A percentile compares a stretch with the other conserved stretches of the same genome.
Conservation (phyloP, 345 rosid genomes). For the Euphorbia tirucalli region DNA sequence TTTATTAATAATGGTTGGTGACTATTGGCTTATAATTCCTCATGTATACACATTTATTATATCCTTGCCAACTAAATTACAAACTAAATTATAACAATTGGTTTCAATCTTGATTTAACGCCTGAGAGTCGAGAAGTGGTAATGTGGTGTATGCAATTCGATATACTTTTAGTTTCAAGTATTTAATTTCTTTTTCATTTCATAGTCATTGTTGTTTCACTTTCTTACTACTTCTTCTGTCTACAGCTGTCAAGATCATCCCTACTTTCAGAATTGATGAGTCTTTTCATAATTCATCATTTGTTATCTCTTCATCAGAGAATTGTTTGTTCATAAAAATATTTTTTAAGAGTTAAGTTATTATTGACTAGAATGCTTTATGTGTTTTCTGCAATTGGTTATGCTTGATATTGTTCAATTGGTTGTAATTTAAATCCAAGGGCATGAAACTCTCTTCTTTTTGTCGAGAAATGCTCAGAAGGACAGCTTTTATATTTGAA, state of each 20-base stretch:
- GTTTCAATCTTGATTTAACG: constrained; percentile 81
- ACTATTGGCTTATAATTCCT: too few species aligned
- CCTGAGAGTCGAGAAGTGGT: constrained; percentile 90
- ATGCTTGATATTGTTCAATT: background rate
- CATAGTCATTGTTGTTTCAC: background rate
- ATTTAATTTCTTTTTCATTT: constrained; percentile 1
- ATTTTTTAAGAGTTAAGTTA: background rate
- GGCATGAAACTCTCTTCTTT: too few species aligned
- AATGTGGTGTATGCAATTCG: constrained; percentile 23
- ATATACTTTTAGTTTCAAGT: background rate
- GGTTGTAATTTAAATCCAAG: background rate
- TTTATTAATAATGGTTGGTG: too few species aligned
- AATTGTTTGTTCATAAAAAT: background rate
- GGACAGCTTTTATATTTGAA: background rate
- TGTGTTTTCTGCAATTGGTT: background rate
- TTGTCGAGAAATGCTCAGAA: background rate
- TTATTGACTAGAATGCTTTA: background rate
- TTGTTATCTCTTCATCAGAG: background rate
- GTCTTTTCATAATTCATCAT: background rate
- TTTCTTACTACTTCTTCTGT: constrained; percentile 8
- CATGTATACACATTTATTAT: too few species aligned
- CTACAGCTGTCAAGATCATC: constrained; percentile 84
- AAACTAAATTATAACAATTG: too few species aligned
- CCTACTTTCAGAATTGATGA: constrained; percentile 80
- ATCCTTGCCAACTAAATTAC: too few species aligned